These are phyloP conservation scores for Penicillium pancosmium DNA, from an alignment of 495 filamentous ascomycete species.

Conservation along the genomic window DNA sequence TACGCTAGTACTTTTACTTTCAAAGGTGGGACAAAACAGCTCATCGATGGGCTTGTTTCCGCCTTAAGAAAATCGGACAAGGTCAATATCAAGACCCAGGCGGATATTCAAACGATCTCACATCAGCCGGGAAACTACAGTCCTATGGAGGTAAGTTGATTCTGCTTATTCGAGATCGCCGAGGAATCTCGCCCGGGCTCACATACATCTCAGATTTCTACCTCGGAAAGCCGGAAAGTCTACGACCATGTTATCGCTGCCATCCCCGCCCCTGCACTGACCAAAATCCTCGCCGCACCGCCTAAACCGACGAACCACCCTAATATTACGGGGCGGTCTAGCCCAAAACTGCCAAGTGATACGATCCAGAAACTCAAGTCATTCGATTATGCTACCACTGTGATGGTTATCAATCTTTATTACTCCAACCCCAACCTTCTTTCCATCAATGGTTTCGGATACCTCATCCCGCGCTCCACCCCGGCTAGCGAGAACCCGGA, in stretches of 20 bases:
- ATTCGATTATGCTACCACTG: constrained; percentile 68
- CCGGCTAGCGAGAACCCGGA: constrained; percentile 77
- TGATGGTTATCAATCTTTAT: constrained; percentile 91
- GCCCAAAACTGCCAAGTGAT: constrained; percentile 15
- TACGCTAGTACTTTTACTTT: constrained; percentile 56
- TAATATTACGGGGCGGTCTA: neutral
- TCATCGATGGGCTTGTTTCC: constrained; percentile 32
- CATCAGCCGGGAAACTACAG: neutral
- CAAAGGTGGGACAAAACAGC: constrained; percentile 36
- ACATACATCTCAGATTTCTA: neutral
- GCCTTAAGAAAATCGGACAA: constrained; percentile 33
- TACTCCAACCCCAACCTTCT: constrained; percentile 67
- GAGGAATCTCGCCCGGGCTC: neutral
- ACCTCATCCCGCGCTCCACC: constrained; percentile 78
- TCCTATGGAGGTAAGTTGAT: neutral
- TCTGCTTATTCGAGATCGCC: neutral
- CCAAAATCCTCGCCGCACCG: constrained; percentile 22
- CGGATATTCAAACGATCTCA: constrained; percentile 19
- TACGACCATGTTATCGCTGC: constrained; percentile 76
- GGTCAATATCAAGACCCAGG: constrained; percentile 28
- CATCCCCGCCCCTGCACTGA: constrained; percentile 50
- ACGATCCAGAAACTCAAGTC: constrained; percentile 43
- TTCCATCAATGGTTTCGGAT: constrained; percentile 77
- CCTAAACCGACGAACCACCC: constrained; percentile 12
- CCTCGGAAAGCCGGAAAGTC: constrained; percentile 4